These are phyloP conservation scores for Aureoboletus auriporus DNA, from an alignment of 768 basidiomycete genomes.

Conservation along the genomic window DNA sequence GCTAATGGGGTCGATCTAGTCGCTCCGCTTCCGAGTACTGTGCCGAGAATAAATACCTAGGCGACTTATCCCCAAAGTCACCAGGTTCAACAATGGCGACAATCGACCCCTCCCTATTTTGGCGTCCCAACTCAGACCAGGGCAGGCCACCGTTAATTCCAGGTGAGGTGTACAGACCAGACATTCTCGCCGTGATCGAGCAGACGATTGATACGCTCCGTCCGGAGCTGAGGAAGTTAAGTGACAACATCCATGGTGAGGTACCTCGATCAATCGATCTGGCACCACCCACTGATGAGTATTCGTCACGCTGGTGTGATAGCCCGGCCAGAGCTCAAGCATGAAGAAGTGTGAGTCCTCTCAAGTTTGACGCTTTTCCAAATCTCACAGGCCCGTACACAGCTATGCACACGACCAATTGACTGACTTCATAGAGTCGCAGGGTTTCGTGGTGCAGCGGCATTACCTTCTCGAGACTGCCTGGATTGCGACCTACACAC, in stretches of 20 bases:
- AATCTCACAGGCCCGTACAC: background rate
- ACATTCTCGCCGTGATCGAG: conserved; percentile 61
- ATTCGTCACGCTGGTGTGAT: too few relatives aligned
- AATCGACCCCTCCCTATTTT: conserved; percentile 17
- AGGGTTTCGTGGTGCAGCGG: conserved; percentile 60
- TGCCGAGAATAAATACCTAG: too few relatives aligned
- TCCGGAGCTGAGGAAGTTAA: conserved; percentile 52
- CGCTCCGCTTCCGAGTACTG: too few relatives aligned
- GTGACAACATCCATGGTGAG: conserved; percentile 71
- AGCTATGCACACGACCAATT: conserved; percentile 72
- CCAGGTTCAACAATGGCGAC: too few relatives aligned
- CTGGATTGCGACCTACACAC: conserved; percentile 64
- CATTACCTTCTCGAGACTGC: conserved; percentile 68
- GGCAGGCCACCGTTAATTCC: conserved; percentile 12
- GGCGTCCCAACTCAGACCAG: conserved; percentile 34
- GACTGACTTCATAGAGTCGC: conserved; percentile 60
- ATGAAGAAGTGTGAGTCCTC: conserved; percentile 56
- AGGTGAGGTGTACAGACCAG: conserved; percentile 46
- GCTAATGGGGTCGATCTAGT: too few relatives aligned
- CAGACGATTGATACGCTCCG: conserved; percentile 49
- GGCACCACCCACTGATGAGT: too few relatives aligned
- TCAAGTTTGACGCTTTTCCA: background rate
- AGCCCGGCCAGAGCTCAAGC: conserved; percentile 71
- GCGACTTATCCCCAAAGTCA: too few relatives aligned
- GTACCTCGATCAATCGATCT: background rate